Evolutionary conservation across 345 rosid species (phyloP), one percentile per base, ranked within the genome.

Genomic region (Sapria himalayana): DNA sequence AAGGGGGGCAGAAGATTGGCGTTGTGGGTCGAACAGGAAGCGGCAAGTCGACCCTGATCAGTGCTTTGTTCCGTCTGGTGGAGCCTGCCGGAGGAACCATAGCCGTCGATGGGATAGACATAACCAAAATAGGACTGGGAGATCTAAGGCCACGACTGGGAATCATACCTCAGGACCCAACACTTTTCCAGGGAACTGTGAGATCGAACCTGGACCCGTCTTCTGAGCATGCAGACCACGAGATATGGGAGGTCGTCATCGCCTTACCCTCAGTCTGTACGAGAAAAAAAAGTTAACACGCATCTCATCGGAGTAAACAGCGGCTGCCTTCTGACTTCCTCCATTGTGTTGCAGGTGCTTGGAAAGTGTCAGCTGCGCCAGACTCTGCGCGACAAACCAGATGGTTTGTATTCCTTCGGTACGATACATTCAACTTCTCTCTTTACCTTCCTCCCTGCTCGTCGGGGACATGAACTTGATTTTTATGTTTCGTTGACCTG

Each of bases 221-320:
- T 25, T 61, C 63, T 50, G 75, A 72, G 14, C 84, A 76, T 46
- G 48, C 72, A 1, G 94, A 89, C 58, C 67, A 62, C 53, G 85
- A 78, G 52, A 78, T 89, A 55, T 89, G 98, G 98, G 85, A 82
- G 91, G 97, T 82, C 72, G n/a, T n/a, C n/a, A n/a, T n/a, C n/a
- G n/a, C n/a, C n/a, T n/a, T n/a, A n/a, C n/a, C n/a, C n/a, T n/a
- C n/a, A n/a, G n/a, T n/a, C n/a, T n/a, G n/a, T n/a, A n/a, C n/a
- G n/a, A n/a, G n/a, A n/a, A n/a, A n/a, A n/a, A n/a, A n/a, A n/a
- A n/a, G n/a, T n/a, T n/a, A n/a, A n/a, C n/a, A n/a, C n/a, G n/a
- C n/a, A n/a, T n/a, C n/a, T n/a, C n/a, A n/a, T n/a, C n/a, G n/a
- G n/a, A n/a, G n/a, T n/a, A n/a, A n/a, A n/a, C n/a, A n/a, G n/a